A percentile compares a stretch with the other conserved stretches of the same genome.
Evolutionary conservation across 2,329 filamentous ascomycete genomes (phyloP).

Genomic region (Xenoacremonium recifei): DNA sequence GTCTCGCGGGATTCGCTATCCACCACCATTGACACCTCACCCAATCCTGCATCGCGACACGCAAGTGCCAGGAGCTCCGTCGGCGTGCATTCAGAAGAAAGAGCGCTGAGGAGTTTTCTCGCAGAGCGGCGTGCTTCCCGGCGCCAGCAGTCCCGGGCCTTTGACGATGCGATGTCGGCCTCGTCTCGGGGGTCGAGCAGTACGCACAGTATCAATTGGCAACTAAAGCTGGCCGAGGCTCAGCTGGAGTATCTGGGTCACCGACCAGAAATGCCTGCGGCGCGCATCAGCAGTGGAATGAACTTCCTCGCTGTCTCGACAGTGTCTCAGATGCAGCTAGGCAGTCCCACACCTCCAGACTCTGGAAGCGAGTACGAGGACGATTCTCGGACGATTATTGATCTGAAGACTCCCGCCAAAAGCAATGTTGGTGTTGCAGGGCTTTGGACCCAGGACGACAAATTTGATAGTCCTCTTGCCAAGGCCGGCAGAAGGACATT

Average conservation of each 20-base stretch:
- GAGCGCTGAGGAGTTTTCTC: slow-evolving; percentile 5
- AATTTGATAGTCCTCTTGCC: slow-evolving; percentile 8
- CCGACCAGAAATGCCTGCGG: slow-evolving; percentile 4
- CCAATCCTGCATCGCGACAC: slow-evolving; percentile 20
- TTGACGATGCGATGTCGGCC: slow-evolving; percentile 14
- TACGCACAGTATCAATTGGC: slow-evolving; percentile 6
- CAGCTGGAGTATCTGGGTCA: slow-evolving; percentile 4
- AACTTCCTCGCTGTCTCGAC: slow-evolving; percentile 36
- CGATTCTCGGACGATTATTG: slow-evolving; percentile 12
- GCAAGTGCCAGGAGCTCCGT: slow-evolving; percentile 9
- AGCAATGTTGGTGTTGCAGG: background rate
- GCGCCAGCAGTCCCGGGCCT: slow-evolving; percentile 8
- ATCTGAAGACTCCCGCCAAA: slow-evolving; percentile 10
- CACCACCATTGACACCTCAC: slow-evolving; percentile 40
- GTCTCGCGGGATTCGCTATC: slow-evolving; percentile 48
- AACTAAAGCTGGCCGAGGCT: slow-evolving; percentile 5
- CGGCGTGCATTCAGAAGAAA: slow-evolving; percentile 2
- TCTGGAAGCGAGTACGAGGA: slow-evolving; percentile 38
- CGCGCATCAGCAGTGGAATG: slow-evolving; percentile 14
- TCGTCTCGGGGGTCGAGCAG: slow-evolving; percentile 3
- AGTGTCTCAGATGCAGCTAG: slow-evolving; percentile 35
- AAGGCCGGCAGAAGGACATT: slow-evolving; percentile 10
- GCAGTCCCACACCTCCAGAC: slow-evolving; percentile 53
- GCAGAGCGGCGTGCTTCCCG: slow-evolving; percentile 9
- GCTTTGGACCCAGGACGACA: slow-evolving; percentile 19